phyloP scores from a whole-genome alignment of 495 filamentous ascomycete genomes.

The Trichodelitschia bisporula region DNA sequence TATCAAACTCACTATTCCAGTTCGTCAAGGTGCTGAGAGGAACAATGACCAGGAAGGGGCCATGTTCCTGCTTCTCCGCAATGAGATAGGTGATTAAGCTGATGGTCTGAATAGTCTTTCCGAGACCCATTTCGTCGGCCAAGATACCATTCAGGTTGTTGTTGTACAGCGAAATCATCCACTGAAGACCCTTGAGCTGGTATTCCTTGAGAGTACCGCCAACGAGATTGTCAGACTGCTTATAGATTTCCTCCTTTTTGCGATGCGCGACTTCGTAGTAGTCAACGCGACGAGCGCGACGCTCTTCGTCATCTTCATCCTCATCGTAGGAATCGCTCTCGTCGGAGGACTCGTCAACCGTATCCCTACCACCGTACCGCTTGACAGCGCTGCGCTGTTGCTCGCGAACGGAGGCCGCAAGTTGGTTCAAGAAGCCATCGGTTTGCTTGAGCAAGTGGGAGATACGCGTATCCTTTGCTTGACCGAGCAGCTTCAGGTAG shows the following conservation, averaged over 20 bases:
- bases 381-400: slow-evolving; percentile 68
- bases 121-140: slow-evolving; percentile 98
- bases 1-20: slow-evolving; percentile 97
- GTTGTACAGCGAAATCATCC: slow-evolving; percentile 99
- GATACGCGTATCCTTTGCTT: slow-evolving; percentile 97
- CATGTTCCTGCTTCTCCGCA: slow-evolving; percentile 78
- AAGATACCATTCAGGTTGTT: slow-evolving; percentile 98
- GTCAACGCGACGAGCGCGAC: slow-evolving; percentile 53
- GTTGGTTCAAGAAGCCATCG: slow-evolving; percentile 86
- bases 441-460: slow-evolving; percentile 90
- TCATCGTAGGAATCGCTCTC: slow-evolving; percentile 26
- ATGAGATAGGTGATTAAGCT: slow-evolving; percentile 92
- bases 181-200: slow-evolving; percentile 91
- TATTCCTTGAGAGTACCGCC: slow-evolving; percentile 91
- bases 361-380: slow-evolving; percentile 42
- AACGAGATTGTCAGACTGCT: slow-evolving; percentile 62
- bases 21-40: slow-evolving; percentile 92
- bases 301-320: slow-evolving; percentile 45
- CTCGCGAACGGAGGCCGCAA: slow-evolving; percentile 72
- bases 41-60: slow-evolving; percentile 90
- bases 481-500: slow-evolving; percentile 84
- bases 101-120: slow-evolving; percentile 98
- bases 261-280: slow-evolving; percentile 97
- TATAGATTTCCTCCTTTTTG: slow-evolving; percentile 68
- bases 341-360: slow-evolving; percentile 23